Percentiles rank a stretch among this genome's conserved stretches.
Conservation (phyloP, 2,329 filamentous ascomycete species). For the Ciborinia camelliae region DNA sequence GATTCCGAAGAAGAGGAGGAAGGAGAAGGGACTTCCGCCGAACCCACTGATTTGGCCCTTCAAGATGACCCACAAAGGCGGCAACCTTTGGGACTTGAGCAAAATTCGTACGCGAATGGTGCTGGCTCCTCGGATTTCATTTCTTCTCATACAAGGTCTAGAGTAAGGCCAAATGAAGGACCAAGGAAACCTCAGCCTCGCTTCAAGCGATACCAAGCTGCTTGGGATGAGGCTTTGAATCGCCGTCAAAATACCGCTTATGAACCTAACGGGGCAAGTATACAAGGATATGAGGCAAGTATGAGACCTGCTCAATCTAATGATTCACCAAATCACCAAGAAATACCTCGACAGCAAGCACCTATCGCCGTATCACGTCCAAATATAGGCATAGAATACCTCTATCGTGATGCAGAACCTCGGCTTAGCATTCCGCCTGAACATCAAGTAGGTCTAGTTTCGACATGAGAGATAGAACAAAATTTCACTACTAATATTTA, state of each 20-base stretch:
- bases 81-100: neutral
- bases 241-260: conserved; percentile 26
- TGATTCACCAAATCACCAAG: neutral
- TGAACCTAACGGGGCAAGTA: neutral
- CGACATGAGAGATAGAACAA: neutral
- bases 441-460: conserved; percentile 14
- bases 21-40: conserved; percentile 27
- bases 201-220: conserved; percentile 38
- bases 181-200: conserved; percentile 31
- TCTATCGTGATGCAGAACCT: conserved; percentile 2
- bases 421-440: conserved; percentile 7
- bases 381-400: neutral
- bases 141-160: conserved; percentile 9
- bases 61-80: conserved; percentile 15
- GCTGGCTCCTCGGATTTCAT: neutral
- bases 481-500: conserved; percentile 12
- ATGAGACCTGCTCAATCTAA: conserved; percentile 11
- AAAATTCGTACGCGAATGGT: neutral
- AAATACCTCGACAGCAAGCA: conserved; percentile 4
- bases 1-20: conserved; percentile 22
- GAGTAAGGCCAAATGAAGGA: neutral
- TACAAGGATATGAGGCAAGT: conserved; percentile 17
- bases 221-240: conserved; percentile 37
- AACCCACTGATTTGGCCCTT: conserved; percentile 23
- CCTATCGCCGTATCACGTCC: neutral